Conservation (phyloP, 2,329 filamentous ascomycete species). For the Nigrospora sphaerica region DNA sequence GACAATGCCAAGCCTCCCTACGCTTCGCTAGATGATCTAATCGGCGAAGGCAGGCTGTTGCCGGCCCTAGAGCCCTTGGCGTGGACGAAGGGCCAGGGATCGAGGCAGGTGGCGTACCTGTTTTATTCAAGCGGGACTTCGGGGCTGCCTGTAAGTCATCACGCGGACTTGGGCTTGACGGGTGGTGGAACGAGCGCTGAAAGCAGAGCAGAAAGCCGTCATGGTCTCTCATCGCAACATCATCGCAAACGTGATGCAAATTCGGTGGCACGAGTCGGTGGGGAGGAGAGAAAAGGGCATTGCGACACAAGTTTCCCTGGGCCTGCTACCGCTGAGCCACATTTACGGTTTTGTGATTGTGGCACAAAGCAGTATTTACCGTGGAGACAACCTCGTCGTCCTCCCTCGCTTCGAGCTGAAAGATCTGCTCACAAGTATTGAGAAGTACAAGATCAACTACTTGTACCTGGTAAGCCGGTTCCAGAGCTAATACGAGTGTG, state of each 20-base stretch:
- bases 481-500: no score
- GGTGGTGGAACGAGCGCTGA: neutral
- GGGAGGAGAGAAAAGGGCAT: constrained; percentile 18
- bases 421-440: constrained; percentile 53
- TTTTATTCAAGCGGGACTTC: constrained; percentile 71
- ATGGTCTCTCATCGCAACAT: constrained; percentile 72
- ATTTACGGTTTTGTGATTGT: constrained; percentile 71
- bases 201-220: constrained; percentile 56
- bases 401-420: constrained; percentile 67
- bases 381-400: constrained; percentile 65
- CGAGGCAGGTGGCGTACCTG: constrained; percentile 59
- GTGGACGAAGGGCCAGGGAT: constrained; percentile 53
- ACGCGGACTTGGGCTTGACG: neutral
- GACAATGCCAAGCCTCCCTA: constrained; percentile 36
- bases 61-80: constrained; percentile 40
- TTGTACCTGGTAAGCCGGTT: constrained; percentile 51
- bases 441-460: constrained; percentile 57
- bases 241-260: constrained; percentile 65
- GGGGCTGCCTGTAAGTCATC: constrained; percentile 51
- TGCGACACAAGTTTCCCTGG: constrained; percentile 38
- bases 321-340: constrained; percentile 68
- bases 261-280: constrained; percentile 33
- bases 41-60: constrained; percentile 47
- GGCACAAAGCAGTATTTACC: constrained; percentile 55
- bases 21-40: constrained; percentile 57